A percentile compares a stretch with the other conserved stretches of the same genome.
phyloP scores from a whole-genome alignment of 106 monocot genomes.

The Apostasia shenzhenica region DNA sequence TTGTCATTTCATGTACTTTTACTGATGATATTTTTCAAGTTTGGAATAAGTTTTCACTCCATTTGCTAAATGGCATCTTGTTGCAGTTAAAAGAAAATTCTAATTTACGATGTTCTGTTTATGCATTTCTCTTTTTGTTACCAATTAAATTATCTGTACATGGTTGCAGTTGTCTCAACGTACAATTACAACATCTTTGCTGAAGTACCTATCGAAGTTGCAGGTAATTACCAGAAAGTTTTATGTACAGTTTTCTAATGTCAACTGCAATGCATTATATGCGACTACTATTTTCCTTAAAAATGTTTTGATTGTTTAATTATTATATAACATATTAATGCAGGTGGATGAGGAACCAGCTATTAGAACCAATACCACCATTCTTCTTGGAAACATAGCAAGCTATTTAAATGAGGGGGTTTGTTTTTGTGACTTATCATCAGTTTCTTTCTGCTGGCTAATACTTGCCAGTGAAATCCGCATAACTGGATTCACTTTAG shows the following conservation, averaged over 20 bases:
- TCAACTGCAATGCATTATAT: background rate
- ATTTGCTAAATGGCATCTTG: too few relatives aligned
- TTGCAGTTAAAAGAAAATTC: too few relatives aligned
- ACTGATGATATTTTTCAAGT: too few relatives aligned
- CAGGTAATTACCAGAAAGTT: constrained; percentile 38
- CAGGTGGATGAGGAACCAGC: constrained; percentile 99
- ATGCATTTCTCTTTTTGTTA: too few relatives aligned
- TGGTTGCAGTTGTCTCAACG: constrained; percentile 85
- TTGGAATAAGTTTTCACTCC: too few relatives aligned
- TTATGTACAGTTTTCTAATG: background rate
- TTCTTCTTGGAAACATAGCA: constrained; percentile 93
- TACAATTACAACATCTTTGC: constrained; percentile 81
- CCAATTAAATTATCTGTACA: too few relatives aligned
- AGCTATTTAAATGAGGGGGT: constrained; percentile 96
- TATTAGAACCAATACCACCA: constrained; percentile 97
- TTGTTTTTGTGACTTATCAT: constrained; percentile 26
- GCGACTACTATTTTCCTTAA: background rate
- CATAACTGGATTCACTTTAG: constrained; percentile 1
- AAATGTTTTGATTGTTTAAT: background rate
- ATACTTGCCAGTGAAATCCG: background rate
- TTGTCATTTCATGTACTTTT: too few relatives aligned
- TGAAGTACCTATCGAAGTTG: constrained; percentile 97
- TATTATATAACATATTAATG: background rate
- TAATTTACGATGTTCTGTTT: too few relatives aligned
- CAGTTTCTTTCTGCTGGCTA: constrained; percentile 2